phyloP scores from a whole-genome alignment of 2,329 filamentous ascomycete genomes.

The Fusarium hainanense region DNA sequence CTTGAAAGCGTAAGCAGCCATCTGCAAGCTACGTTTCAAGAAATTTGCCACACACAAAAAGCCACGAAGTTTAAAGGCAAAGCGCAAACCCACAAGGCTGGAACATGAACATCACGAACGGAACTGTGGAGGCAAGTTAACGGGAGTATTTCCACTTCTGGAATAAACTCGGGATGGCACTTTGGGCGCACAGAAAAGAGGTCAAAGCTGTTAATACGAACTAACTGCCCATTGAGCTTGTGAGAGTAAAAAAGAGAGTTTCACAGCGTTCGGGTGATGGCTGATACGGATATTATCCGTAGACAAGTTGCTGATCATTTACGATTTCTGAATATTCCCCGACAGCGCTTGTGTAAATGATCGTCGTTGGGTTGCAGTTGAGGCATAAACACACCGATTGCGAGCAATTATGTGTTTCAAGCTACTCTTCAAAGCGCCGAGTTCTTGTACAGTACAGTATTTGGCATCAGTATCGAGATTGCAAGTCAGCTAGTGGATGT shows the following conservation, averaged over 20 bases:
- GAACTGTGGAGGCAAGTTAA: constrained; percentile 28
- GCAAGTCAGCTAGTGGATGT: constrained; percentile 1
- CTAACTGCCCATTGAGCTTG: not conserved
- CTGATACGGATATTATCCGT: constrained; percentile 25
- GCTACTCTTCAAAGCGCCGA: constrained; percentile 13
- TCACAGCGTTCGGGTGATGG: constrained; percentile 35
- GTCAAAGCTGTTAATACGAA: not conserved
- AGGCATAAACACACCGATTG: constrained; percentile 31
- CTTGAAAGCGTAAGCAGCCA: not conserved
- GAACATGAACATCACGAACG: constrained; percentile 1
- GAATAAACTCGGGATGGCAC: constrained; percentile 30
- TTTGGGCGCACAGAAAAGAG: not conserved
- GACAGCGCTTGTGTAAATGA: constrained; percentile 25
- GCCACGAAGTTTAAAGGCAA: not conserved
- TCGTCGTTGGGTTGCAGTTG: constrained; percentile 24
- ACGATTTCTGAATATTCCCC: constrained; percentile 23
- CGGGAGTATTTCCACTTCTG: constrained; percentile 31
- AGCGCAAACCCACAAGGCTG: constrained; percentile 29
- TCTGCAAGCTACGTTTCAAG: constrained; percentile 1
- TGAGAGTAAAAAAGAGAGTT: not conserved
- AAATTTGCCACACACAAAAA: not conserved
- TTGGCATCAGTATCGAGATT: not conserved
- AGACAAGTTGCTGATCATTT: constrained; percentile 28
- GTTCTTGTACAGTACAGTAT: not conserved
- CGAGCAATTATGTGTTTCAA: constrained; percentile 21